Evolutionary conservation across 1,284 basidiomycete species (phyloP).

Genomic region (Ganoderma lingzhi): DNA sequence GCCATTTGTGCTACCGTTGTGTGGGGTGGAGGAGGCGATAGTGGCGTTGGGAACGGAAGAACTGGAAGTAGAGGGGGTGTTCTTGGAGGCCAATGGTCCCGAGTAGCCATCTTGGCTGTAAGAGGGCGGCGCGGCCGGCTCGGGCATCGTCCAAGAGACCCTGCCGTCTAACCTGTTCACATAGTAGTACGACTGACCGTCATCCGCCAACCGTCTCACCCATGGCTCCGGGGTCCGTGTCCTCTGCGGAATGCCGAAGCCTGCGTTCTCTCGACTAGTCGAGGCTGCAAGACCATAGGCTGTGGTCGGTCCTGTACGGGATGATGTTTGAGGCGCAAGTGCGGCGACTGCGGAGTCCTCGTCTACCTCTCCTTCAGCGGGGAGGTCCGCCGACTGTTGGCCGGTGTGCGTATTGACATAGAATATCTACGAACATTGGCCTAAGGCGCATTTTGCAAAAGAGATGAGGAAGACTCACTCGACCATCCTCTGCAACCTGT

Average conservation of each 20-base stretch:
- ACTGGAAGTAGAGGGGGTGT: not conserved
- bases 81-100: conserved; percentile 14
- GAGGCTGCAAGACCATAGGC: conserved; percentile 52
- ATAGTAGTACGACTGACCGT: conserved; percentile 86
- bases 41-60: conserved; percentile 16
- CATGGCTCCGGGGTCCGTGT: conserved; percentile 79
- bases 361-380: conserved; percentile 70
- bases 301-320: conserved; percentile 61
- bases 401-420: conserved; percentile 95
- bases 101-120: conserved; percentile 27
- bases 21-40: conserved; percentile 20
- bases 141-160: conserved; percentile 72
- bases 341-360: conserved; percentile 68
- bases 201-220: conserved; percentile 83
- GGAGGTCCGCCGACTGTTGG: conserved; percentile 86
- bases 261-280: conserved; percentile 46
- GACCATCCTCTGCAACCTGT: conserved; percentile 56
- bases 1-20: conserved; percentile 33
- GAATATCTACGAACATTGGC: conserved; percentile 70
- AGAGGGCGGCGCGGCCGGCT: conserved; percentile 27
- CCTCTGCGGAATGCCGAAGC: conserved; percentile 67
- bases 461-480: conserved; percentile 54
- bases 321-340: conserved; percentile 60
- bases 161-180: conserved; percentile 77
- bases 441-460: not conserved